These are phyloP conservation scores for Theobroma cacao DNA, from an alignment of 345 rosid species.

Conservation along the genomic window DNA sequence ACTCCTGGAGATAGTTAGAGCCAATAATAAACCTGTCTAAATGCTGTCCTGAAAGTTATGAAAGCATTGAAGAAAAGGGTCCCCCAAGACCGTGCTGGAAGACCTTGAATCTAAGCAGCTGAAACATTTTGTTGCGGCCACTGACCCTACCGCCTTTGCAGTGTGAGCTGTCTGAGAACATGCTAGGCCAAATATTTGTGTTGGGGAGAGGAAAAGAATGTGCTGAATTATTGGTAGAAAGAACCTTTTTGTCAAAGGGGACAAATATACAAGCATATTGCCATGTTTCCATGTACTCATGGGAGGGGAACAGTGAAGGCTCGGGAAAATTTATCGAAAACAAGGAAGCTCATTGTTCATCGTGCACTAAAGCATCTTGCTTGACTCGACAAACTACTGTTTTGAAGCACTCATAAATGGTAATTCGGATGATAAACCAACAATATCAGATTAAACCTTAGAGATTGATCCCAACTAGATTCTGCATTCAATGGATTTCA, in stretches of 20 bases:
- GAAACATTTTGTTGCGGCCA: slow-evolving; percentile 20
- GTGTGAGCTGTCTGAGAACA: slow-evolving; percentile 36
- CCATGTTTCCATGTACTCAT: slow-evolving; percentile 10
- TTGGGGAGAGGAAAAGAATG: background rate
- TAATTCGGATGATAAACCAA: background rate
- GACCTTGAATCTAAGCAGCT: background rate
- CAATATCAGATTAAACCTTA: too few relatives aligned
- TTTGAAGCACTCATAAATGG: background rate
- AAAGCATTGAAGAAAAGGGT: slow-evolving; percentile 17
- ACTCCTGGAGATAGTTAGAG: background rate
- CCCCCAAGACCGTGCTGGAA: background rate
- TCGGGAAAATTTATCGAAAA: background rate
- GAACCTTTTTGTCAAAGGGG: slow-evolving; percentile 11
- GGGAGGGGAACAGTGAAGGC: background rate
- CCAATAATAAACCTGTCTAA: slow-evolving; percentile 3
- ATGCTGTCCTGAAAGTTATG: slow-evolving; percentile 14
- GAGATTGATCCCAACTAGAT: background rate
- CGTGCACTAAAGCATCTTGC: background rate
- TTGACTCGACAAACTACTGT: background rate
- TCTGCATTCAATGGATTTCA: background rate
- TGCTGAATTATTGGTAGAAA: slow-evolving; percentile 26
- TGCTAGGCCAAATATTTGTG: slow-evolving; percentile 14
- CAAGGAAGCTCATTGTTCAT: background rate
- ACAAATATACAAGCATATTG: background rate
- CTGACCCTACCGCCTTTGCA: slow-evolving; percentile 28